Conservation (phyloP, 2,329 filamentous ascomycete genomes). For the Leptographium lundbergii region DNA sequence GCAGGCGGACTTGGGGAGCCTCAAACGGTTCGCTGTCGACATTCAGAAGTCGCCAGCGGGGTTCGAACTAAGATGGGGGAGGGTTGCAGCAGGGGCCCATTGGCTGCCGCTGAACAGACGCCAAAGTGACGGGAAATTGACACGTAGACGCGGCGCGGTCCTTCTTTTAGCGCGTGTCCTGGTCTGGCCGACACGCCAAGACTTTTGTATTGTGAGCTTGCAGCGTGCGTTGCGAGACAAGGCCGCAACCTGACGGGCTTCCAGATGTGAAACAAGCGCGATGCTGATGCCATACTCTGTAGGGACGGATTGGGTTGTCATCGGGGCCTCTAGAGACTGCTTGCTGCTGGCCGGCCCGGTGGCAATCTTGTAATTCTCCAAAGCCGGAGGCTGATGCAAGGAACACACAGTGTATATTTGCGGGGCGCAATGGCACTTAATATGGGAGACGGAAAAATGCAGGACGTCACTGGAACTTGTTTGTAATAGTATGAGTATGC, state of each 20-base stretch:
- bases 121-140: constrained; percentile 15
- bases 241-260: not conserved
- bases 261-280: constrained; percentile 9
- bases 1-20: not conserved
- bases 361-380: not conserved
- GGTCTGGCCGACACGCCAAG: not conserved
- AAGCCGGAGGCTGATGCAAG: not conserved
- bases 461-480: not conserved
- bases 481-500: too few species aligned
- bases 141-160: constrained; percentile 13
- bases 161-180: constrained; percentile 3
- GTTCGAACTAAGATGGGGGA: not conserved
- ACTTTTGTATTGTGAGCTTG: not conserved
- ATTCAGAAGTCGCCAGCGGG: constrained; percentile 3
- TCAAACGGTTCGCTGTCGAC: constrained; percentile 19
- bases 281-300: constrained; percentile 6
- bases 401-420: not conserved
- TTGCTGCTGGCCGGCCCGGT: not conserved
- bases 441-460: too few species aligned
- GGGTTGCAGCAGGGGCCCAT: constrained; percentile 4
- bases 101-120: constrained; percentile 7
- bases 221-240: not conserved
- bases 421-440: not conserved
- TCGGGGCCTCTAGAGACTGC: not conserved
- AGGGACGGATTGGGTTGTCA: too few species aligned